Percentiles rank a stretch among this genome's conserved stretches.
phyloP scores from a whole-genome alignment of 148 eudicot species.

The Diospyros kaki region DNA sequence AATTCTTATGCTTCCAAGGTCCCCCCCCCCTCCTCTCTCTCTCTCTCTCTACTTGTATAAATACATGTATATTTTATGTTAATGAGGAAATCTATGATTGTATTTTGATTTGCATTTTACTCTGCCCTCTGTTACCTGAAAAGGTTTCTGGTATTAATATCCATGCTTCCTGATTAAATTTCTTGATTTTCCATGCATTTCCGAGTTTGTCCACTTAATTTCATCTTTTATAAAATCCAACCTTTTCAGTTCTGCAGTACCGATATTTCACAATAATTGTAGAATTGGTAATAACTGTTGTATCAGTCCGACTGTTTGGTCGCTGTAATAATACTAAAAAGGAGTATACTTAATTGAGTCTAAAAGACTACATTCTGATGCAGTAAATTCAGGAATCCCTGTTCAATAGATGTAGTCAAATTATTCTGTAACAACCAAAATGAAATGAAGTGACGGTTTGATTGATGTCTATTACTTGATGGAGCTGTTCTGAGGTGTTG shows the following conservation, averaged over 20 bases:
- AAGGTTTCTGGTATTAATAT: no score
- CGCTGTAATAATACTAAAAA: not conserved
- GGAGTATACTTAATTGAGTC: not conserved
- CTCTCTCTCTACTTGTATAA: not conserved
- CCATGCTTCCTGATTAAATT: no score
- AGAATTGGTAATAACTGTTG: not conserved
- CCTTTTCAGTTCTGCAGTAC: no score
- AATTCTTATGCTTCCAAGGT: slow-evolving; percentile 7
- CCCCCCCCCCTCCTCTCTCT: not conserved
- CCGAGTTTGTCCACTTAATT: no score
- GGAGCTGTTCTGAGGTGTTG: not conserved
- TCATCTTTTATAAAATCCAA: no score
- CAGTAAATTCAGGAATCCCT: not conserved
- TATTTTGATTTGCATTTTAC: no score
- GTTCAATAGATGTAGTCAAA: not conserved
- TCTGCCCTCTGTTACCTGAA: no score
- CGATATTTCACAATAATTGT: no score
- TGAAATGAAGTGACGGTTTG: not conserved
- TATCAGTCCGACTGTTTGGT: not conserved
- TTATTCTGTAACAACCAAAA: not conserved
- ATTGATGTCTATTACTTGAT: not conserved
- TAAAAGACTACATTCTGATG: not conserved
- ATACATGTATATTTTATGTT: not conserved
- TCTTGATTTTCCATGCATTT: no score
- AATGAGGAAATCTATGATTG: not conserved